phyloP scores from a whole-genome alignment of 2,329 filamentous ascomycete species.

The Diaporthe sp. region DNA sequence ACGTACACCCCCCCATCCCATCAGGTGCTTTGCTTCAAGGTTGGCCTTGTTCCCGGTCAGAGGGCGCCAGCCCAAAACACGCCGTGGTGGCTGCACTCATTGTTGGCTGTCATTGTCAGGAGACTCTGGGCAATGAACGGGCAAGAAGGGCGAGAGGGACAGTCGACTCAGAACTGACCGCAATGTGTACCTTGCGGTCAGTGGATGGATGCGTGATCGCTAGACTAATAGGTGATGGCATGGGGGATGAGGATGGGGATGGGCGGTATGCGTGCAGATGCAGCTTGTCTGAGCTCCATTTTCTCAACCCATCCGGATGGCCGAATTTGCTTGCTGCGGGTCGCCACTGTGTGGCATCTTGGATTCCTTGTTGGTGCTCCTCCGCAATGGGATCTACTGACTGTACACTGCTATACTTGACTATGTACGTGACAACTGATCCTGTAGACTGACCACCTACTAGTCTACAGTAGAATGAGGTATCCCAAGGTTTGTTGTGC shows the following conservation, averaged over 20 bases:
- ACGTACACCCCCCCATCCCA: neutral
- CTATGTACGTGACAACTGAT: neutral
- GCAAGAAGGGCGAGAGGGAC: slow-evolving; percentile 11
- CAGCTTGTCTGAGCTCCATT: slow-evolving; percentile 34
- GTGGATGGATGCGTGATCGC: slow-evolving; percentile 26
- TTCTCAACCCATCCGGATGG: slow-evolving; percentile 21
- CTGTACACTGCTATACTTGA: neutral
- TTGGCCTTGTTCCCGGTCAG: slow-evolving; percentile 22
- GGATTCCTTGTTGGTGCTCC: slow-evolving; percentile 26
- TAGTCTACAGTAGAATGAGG: neutral
- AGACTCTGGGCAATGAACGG: slow-evolving; percentile 27
- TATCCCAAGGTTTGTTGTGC: slow-evolving; percentile 16
- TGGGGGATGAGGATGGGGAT: slow-evolving; percentile 27
- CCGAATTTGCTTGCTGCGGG: slow-evolving; percentile 36
- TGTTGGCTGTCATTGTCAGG: slow-evolving; percentile 24
- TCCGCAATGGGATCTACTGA: slow-evolving; percentile 5
- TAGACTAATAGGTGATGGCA: neutral
- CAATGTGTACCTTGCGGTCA: slow-evolving; percentile 36
- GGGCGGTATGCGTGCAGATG: slow-evolving; percentile 37
- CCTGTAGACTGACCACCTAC: neutral
- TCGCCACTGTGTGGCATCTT: slow-evolving; percentile 37
- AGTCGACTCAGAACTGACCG: slow-evolving; percentile 38
- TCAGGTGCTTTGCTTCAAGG: slow-evolving; percentile 14
- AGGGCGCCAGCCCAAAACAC: slow-evolving; percentile 6
- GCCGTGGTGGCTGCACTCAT: slow-evolving; percentile 18